Evolutionary conservation across 495 filamentous ascomycete species (phyloP), one percentile per base, ranked within the genome.

Genomic region (Penicillium bialowiezense): DNA sequence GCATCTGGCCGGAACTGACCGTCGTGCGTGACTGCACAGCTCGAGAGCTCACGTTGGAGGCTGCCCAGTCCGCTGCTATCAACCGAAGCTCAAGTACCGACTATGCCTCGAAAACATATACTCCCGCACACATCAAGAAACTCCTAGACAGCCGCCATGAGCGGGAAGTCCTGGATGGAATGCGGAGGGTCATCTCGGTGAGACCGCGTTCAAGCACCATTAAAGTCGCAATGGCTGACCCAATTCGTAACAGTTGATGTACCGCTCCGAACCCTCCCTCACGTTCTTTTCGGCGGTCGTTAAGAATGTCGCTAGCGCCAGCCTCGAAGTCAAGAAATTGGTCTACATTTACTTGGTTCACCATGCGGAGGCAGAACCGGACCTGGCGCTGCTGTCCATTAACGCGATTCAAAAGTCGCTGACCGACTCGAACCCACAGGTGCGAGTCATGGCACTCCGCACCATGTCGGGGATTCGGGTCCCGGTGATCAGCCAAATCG

Each of bases 361-460:
- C 62, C 90, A 97, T 81, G 92, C 93, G 60, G 93, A 97, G 64
- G 81, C 87, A 34, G 92, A 96, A 55, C 93, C 92, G 29, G 93
- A 98, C 66, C 86, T 96, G 23, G 91, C 95, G 38, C 79, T 98
- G 8, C 78, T 98, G 15, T 95, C 91, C 33, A 97, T 98, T 76
- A 98, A 98, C 68, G 92, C 92, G 10, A 97, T 98, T 56, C 93
- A 97, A 64, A 97, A 96, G 67, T 92, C 92, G 18, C 80, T 98
- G 33, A 93, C 90, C 12, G 93, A 97, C 68, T 75, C 84, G 44
- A 96, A 90, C 64, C 90, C 92, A 5, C 87, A 95, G 60, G 83
- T 96, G 5, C 83, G 93, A 47, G 89, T 91, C 12, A 84, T 97
- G 69, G 93, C 93, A 3, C 79, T 98, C 44, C 84, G 88, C 19